phyloP scores from a whole-genome alignment of 2,329 filamentous ascomycete species.

The Elsinoe necatrix region DNA sequence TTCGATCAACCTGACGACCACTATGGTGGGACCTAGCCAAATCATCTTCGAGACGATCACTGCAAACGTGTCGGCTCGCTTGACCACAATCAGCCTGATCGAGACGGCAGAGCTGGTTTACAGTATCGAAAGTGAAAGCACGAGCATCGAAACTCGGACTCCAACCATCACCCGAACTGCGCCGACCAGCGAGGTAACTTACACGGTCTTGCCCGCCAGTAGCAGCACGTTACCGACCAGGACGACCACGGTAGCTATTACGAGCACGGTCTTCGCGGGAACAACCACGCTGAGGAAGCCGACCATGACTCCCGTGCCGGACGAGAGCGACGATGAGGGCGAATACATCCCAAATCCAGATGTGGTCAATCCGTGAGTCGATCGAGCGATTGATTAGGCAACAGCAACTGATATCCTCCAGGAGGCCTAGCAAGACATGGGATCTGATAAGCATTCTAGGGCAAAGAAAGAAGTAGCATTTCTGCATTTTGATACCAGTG shows the following conservation, averaged over 20 bases:
- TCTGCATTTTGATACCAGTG: neutral
- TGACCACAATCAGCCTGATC: constrained; percentile 33
- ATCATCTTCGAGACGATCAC: constrained; percentile 35
- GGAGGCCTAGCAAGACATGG: constrained; percentile 8
- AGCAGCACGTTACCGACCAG: constrained; percentile 3
- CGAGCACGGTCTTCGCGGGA: constrained; percentile 16
- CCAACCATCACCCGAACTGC: constrained; percentile 26
- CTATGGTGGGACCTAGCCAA: constrained; percentile 28
- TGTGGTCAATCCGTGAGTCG: constrained; percentile 8
- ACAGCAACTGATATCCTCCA: neutral
- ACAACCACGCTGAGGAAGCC: neutral
- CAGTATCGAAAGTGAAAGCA: constrained; percentile 30
- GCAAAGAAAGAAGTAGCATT: neutral
- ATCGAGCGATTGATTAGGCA: neutral
- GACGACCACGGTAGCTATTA: constrained; percentile 16
- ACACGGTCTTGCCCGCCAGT: neutral
- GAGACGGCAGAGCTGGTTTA: constrained; percentile 34
- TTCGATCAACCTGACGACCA: constrained; percentile 34
- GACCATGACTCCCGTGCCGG: neutral
- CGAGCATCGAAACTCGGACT: constrained; percentile 19
- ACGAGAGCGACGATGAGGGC: neutral
- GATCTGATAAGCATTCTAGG: neutral
- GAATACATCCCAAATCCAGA: constrained; percentile 1
- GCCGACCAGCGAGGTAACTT: neutral
- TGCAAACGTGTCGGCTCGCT: constrained; percentile 31